phyloP scores from a whole-genome alignment of 2,329 filamentous ascomycete genomes.

The Colletotrichum costaricense region DNA sequence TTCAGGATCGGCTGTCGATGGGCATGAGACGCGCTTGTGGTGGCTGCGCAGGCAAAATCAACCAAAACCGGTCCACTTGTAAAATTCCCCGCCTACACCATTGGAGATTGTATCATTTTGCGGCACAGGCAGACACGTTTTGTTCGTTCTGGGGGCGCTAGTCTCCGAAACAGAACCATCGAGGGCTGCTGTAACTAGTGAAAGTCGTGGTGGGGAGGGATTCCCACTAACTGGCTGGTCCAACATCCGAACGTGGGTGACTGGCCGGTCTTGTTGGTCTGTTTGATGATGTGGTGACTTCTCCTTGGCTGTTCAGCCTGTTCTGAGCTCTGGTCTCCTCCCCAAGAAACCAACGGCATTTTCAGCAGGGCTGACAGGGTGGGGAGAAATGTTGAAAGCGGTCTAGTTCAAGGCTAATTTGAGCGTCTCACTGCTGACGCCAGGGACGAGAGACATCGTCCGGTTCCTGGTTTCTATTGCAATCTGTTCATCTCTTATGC shows the following conservation, averaged over 20 bases:
- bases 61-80: slow-evolving; percentile 18
- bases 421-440: slow-evolving; percentile 26
- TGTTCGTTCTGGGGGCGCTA: neutral
- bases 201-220: neutral
- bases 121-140: slow-evolving; percentile 4
- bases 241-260: slow-evolving; percentile 11
- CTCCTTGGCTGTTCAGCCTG: slow-evolving; percentile 19
- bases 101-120: slow-evolving; percentile 21
- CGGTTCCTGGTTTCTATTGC: slow-evolving; percentile 6
- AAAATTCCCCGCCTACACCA: neutral
- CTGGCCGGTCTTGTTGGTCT: slow-evolving; percentile 12
- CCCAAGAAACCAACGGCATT: slow-evolving; percentile 15
- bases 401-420: slow-evolving; percentile 29
- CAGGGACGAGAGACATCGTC: slow-evolving; percentile 22
- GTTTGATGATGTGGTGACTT: slow-evolving; percentile 30
- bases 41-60: slow-evolving; percentile 34
- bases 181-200: neutral
- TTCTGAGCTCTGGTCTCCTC: neutral
- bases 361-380: slow-evolving; percentile 26
- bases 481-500: slow-evolving; percentile 1
- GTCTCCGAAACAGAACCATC: neutral
- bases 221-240: neutral
- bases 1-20: slow-evolving; percentile 25
- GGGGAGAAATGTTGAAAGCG: slow-evolving; percentile 3
- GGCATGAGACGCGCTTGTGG: slow-evolving; percentile 34